These are phyloP conservation scores for Fusarium marasasianum DNA, from an alignment of 2,329 filamentous ascomycete genomes.

Conservation along the genomic window DNA sequence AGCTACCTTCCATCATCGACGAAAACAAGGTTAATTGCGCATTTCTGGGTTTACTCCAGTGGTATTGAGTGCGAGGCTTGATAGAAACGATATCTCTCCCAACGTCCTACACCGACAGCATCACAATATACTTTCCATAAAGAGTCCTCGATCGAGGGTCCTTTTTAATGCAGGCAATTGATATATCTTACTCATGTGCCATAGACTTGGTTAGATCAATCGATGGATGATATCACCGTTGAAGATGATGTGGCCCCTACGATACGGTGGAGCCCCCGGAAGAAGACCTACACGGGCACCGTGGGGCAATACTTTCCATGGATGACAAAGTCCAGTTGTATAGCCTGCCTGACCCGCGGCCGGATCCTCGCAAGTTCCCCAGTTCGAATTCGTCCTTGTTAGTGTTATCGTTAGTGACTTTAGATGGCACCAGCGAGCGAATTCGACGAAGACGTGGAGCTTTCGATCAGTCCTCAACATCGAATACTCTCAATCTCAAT, in stretches of 20 bases:
- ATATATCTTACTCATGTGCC: fast-evolving
- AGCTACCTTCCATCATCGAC: too few relatives aligned
- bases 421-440: fast-evolving
- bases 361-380: fast-evolving
- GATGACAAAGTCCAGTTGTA: too few relatives aligned
- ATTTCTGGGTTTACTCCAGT: too few relatives aligned
- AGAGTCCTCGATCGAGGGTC: fast-evolving
- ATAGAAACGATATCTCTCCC: fast-evolving
- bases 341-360: fast-evolving
- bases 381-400: fast-evolving
- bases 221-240: too few relatives aligned
- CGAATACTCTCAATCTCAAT: too few relatives aligned
- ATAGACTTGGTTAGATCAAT: too few relatives aligned
- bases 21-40: too few relatives aligned
- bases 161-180: fast-evolving
- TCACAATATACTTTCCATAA: fast-evolving
- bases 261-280: not conserved
- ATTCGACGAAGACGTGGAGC: not conserved
- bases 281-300: not conserved
- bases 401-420: not conserved
- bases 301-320: not conserved
- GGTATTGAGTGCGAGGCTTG: fast-evolving
- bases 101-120: not conserved
- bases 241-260: not conserved
- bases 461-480: fast-evolving